Base-by-base conservation (phyloP, 164 flowering plant species). In the Dillenia suffruticosa region DNA sequence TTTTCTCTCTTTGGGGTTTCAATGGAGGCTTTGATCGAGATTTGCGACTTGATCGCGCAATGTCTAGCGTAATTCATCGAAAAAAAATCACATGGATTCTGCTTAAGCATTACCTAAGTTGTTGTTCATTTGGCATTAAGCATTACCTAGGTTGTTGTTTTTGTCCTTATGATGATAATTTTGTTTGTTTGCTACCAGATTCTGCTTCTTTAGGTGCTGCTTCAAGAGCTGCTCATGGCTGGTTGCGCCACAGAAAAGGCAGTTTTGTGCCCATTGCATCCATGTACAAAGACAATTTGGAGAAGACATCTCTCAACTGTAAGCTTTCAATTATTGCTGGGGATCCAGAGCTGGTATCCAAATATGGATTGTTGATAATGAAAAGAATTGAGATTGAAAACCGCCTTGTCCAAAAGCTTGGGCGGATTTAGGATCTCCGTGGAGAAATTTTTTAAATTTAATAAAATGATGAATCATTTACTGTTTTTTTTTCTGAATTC, bases 161-260 rank as follows among this genome's bases (percentile, higher is more conserved):
- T 24, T 24, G n/a, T n/a, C 46, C 54, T 52, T 8, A 32, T 49
- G 12, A 9, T 49, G 15, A 47, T 15, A 47, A 16, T 46, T 14
- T 9, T 46, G 1, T 26, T 46, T 56, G 12, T 22, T 49, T 10
- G 40, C 56, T 54, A 50, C 57, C 84, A 93, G 98, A 90, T 79
- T 91, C 99, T 0, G 99, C 99, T 54, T 94, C 99, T 4, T 68
- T 94, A 8, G 99, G 97, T 55, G 99, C 90, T 55, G 96, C 99
- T 44, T 54, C 91, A 63, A 80, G 96, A 71, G 96, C 97, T 49
- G 98, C 95, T 49, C 97, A 94, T 77, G 98, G 98, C 17, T 94
- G 96, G 97, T 60, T 91, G 48, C 91, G 99, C 87, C 68, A 80
- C 72, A 78, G 69, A 8, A 78, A 78, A 46, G 86, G 86, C 9